phyloP scores from a whole-genome alignment of 805 yeast genomes.

The Kluyveromyces siamensis region DNA sequence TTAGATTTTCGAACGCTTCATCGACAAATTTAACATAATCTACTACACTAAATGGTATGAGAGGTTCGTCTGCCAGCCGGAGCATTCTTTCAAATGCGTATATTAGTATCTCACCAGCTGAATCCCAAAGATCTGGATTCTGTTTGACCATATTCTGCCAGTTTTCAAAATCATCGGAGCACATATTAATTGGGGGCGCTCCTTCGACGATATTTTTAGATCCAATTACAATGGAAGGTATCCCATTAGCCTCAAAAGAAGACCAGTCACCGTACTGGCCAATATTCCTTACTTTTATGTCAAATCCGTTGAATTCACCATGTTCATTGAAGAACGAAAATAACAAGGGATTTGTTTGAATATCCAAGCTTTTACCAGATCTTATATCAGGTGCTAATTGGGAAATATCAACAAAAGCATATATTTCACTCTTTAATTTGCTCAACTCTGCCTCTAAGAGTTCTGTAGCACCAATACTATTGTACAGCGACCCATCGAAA shows the following conservation, averaged over 20 bases:
- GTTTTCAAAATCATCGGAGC: constrained; percentile 56
- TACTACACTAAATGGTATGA: constrained; percentile 58
- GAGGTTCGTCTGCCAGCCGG: constrained; percentile 64
- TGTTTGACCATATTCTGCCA: constrained; percentile 35
- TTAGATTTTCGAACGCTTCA: constrained; percentile 38
- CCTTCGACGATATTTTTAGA: constrained; percentile 11
- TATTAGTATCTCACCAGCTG: constrained; percentile 48
- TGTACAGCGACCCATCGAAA: constrained; percentile 74
- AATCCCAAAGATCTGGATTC: constrained; percentile 44
- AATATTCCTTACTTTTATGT: constrained; percentile 20
- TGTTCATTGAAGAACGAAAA: constrained; percentile 37
- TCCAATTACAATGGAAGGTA: constrained; percentile 30
- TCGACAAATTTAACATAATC: constrained; percentile 38
- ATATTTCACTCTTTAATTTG: constrained; percentile 49
- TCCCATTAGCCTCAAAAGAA: constrained; percentile 57
- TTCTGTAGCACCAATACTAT: constrained; percentile 77
- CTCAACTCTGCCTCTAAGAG: constrained; percentile 53
- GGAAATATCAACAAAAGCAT: constrained; percentile 64
- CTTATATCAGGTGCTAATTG: constrained; percentile 40
- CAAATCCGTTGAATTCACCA: constrained; percentile 16
- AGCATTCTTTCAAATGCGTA: constrained; percentile 44
- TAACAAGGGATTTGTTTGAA: constrained; percentile 59
- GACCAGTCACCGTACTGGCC: constrained; percentile 50
- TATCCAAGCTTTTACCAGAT: constrained; percentile 40
- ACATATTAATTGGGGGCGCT: constrained; percentile 53